Evolutionary conservation across 78 protist species (phyloP), one percentile per base, ranked within the genome.

Genomic region (Capsaspora owczarzaki): DNA sequence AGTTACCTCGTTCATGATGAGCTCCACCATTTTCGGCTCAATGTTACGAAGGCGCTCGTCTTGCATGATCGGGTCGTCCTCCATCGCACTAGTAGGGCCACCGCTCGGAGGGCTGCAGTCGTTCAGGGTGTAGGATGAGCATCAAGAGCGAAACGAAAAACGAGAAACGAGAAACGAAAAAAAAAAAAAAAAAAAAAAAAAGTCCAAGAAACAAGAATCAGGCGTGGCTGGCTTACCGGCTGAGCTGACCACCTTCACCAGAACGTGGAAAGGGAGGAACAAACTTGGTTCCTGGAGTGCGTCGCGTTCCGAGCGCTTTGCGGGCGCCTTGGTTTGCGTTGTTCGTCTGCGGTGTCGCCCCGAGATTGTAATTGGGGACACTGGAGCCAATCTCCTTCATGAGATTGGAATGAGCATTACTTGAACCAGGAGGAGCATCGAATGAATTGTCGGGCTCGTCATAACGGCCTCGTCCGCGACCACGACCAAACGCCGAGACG

Each of bases 1-100:
- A 3, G 43, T 4, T 27, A 84, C 78, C 35, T 92, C 95, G 83
- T 82, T 79, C 37, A 10, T 27, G 71, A 92, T 82, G 42, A 70
- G 31, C 47, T 81, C 89, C 27, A 89, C 56, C 78, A 92, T 61
- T 69, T 83, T 78, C 23, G 89, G 89, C 23, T 92, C 95, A 25
- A 92, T 4, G 60, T 63, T 63, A 83, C 76, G 66, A 47, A 87
- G 80, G 40, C 81, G 85, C 23, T 81, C 87, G 41, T 87, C 90
- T 2, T 10, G 78, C 78, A 8, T 74, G 46, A 2, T 22, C 78
- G 78, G 66, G 29, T 25, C 66, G 35, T 56, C 33, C 56, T 10
- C 56, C 10, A 20, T 20, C 56, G 56, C 56, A 16, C 16, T 49
- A 49, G 16, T 16, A 16, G n/a, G 16, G 16, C 56, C 56, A 16